A percentile compares a stretch with the other conserved stretches of the same genome.
Conservation (phyloP, 768 basidiomycete species). For the Fomitopsis pulvina region DNA sequence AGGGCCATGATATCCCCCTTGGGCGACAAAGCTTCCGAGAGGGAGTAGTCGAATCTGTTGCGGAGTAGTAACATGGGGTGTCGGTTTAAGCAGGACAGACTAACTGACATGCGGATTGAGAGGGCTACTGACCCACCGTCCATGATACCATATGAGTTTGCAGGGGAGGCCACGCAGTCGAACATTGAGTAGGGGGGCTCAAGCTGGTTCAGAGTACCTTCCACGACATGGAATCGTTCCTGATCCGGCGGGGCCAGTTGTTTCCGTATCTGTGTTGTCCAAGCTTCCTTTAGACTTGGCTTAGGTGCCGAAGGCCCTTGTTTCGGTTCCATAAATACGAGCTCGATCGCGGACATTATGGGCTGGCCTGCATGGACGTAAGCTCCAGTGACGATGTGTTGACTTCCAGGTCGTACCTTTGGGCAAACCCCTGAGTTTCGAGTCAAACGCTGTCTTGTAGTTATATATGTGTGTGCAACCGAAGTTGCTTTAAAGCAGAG, state of each 20-base stretch:
- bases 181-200: constrained; percentile 1
- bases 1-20: constrained; percentile 10
- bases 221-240: constrained; percentile 4
- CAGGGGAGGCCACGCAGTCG: constrained; percentile 25
- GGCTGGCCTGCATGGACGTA: too few species aligned
- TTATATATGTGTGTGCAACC: too few species aligned
- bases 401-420: too few species aligned
- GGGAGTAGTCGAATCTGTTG: constrained; percentile 16
- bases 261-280: background rate
- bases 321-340: constrained; percentile 5
- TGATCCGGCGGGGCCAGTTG: background rate
- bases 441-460: too few species aligned
- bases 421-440: too few species aligned
- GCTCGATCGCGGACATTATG: too few species aligned
- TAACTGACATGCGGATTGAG: background rate
- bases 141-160: constrained; percentile 23
- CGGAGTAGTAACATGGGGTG: background rate
- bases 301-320: background rate
- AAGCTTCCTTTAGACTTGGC: constrained; percentile 1
- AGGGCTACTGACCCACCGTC: constrained; percentile 20
- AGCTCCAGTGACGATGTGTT: too few species aligned
- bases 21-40: constrained; percentile 14
- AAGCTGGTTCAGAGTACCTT: constrained; percentile 2
- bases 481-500: too few species aligned
- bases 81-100: background rate